Percentiles rank a stretch among this genome's conserved stretches.
Conservation (phyloP, 2,329 filamentous ascomycete species). For the Simplicillium sp. region DNA sequence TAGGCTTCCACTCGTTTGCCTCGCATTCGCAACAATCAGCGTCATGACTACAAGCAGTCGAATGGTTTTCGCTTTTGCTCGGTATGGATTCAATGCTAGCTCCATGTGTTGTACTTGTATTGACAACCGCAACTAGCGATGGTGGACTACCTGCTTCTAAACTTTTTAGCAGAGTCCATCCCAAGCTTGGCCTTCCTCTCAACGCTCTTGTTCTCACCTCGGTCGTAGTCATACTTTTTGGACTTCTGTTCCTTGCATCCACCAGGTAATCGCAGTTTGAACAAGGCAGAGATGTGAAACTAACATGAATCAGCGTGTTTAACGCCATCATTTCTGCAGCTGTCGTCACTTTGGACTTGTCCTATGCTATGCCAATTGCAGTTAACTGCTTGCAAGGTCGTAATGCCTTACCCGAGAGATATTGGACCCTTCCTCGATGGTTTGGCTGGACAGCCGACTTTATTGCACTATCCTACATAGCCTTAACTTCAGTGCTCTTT, state of each 20-base stretch:
- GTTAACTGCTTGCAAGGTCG: slow-evolving; percentile 61
- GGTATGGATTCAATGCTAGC: slow-evolving; percentile 21
- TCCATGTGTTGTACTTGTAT: neutral
- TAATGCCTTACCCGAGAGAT: slow-evolving; percentile 47
- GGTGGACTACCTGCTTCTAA: slow-evolving; percentile 54
- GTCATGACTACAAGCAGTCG: slow-evolving; percentile 58
- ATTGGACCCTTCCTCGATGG: slow-evolving; percentile 22
- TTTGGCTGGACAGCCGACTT: slow-evolving; percentile 25
- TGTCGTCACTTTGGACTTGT: slow-evolving; percentile 62
- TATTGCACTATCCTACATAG: slow-evolving; percentile 50
- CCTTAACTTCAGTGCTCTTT: slow-evolving; percentile 62
- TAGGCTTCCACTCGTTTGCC: slow-evolving; percentile 46
- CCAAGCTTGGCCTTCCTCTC: slow-evolving; percentile 51
- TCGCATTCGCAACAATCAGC: slow-evolving; percentile 52
- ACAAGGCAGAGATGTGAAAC: too few relatives aligned
- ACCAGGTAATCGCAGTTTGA: slow-evolving; percentile 18
- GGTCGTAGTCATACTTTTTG: slow-evolving; percentile 55
- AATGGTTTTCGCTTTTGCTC: slow-evolving; percentile 57
- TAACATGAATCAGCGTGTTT: slow-evolving; percentile 41
- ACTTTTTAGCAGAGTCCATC: slow-evolving; percentile 53
- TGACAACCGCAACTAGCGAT: slow-evolving; percentile 24
- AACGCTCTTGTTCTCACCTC: slow-evolving; percentile 56
- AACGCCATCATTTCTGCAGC: slow-evolving; percentile 63
- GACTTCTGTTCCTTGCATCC: slow-evolving; percentile 61
- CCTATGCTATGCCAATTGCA: slow-evolving; percentile 64